Evolutionary conservation across 202 grass and related monocot species (phyloP), one percentile per base, ranked within the genome.

Genomic region (Bolboschoenoplectus hybrid): DNA sequence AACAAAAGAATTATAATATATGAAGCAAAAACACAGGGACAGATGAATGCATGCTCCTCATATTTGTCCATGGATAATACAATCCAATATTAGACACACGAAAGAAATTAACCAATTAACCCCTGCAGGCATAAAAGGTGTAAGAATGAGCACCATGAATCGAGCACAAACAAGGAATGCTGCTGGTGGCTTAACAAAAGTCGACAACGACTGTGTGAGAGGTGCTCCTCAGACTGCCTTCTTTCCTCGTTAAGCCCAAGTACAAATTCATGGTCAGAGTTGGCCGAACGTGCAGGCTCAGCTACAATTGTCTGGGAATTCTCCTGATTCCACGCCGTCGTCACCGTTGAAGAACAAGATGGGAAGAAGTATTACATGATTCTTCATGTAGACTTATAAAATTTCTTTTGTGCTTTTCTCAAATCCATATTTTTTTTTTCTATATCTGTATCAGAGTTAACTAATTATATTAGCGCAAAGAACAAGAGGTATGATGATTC

Each of bases 131-230:
- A n/a, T 38, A 69, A 16, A n/a, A 69, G 77, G 0, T 85, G 86
- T 0, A 85, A 87, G 0, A 79, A 81, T 0, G 87, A 65, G 0
- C 81, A 86, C 0, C 69, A 87, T 0, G 89, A 92, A 69, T 86
- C 87, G 36, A 90, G 84, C 20, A 87, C 85, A 62, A 86, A 87
- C 87, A 85, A 83, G 45, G 89, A 94, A 77, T 97, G 94, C 74
- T 97, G 94, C 72, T 85, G 90, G 53, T 97, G 94, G 94, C 80
- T 97, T n/a, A n/a, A 2, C 85, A 91, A 71, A 94, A 71, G 87
- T 97, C 44, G 94, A 97, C 45, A 88, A 91, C 20, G 89, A 60
- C 56, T 97, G 94, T 81, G 45, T 97, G 94, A 56, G 85, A 91
- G 44, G 58, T 87, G 69, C 81, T 97, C 41, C 81, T 91, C 67